Percentiles rank a stretch among this genome's conserved stretches.
phyloP scores from a whole-genome alignment of 768 basidiomycete genomes.

The Xerocomellus chrysenteron region DNA sequence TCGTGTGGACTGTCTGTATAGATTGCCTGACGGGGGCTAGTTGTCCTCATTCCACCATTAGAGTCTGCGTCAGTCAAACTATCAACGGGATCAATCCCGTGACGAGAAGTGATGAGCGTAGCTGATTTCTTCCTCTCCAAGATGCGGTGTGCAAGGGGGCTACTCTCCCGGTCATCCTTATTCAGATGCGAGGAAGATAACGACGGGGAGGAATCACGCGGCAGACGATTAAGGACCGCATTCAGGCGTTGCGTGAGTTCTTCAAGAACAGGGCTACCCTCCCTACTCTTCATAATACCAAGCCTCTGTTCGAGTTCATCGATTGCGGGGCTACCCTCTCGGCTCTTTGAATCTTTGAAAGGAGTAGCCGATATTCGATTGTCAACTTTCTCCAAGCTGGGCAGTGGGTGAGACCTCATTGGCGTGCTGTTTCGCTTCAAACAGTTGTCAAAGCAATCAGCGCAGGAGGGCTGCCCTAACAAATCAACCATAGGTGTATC shows the following conservation, averaged over 20 bases:
- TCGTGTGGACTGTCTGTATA: slow-evolving; percentile 12
- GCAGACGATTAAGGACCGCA: slow-evolving; percentile 38
- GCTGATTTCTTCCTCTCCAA: slow-evolving; percentile 21
- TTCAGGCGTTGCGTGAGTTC: slow-evolving; percentile 48
- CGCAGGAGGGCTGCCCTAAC: slow-evolving; percentile 76
- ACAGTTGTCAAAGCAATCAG: slow-evolving; percentile 78
- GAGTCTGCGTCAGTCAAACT: neutral
- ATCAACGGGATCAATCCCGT: slow-evolving; percentile 3
- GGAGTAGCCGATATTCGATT: slow-evolving; percentile 46
- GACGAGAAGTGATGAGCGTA: slow-evolving; percentile 4
- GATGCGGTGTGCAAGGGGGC: slow-evolving; percentile 28
- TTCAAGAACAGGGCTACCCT: slow-evolving; percentile 54
- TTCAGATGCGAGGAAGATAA: slow-evolving; percentile 20
- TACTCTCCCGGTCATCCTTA: slow-evolving; percentile 24
- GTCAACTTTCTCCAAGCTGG: slow-evolving; percentile 27
- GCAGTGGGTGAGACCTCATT: slow-evolving; percentile 38
- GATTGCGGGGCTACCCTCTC: slow-evolving; percentile 59
- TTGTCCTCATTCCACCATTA: slow-evolving; percentile 13
- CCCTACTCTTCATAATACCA: slow-evolving; percentile 53
- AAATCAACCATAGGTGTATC: slow-evolving; percentile 79
- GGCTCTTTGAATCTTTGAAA: slow-evolving; percentile 41
- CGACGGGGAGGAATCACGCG: slow-evolving; percentile 28
- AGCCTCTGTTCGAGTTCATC: slow-evolving; percentile 64
- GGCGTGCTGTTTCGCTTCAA: slow-evolving; percentile 52
- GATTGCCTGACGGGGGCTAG: slow-evolving; percentile 8